phyloP scores from a whole-genome alignment of 495 filamentous ascomycete species.

The Symbiotaphrina buchneri region DNA sequence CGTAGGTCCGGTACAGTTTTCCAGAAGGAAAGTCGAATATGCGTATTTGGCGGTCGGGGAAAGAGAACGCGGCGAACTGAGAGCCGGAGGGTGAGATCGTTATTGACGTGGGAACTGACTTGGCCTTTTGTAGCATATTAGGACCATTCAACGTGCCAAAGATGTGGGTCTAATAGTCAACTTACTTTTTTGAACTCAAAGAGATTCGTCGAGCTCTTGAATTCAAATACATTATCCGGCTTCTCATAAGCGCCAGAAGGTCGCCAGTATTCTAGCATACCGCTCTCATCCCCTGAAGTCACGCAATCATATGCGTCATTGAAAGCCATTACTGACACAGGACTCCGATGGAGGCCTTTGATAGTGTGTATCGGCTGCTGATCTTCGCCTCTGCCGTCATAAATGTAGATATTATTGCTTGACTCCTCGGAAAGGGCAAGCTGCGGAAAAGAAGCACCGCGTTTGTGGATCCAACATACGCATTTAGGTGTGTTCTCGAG shows the following conservation, averaged over 20 bases:
- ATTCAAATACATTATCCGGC: slow-evolving; percentile 72
- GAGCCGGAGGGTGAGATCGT: slow-evolving; percentile 67
- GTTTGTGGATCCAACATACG: slow-evolving; percentile 82
- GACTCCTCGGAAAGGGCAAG: slow-evolving; percentile 74
- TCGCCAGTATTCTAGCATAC: slow-evolving; percentile 95
- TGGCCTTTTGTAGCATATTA: slow-evolving; percentile 25
- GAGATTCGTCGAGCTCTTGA: slow-evolving; percentile 78
- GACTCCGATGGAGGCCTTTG: slow-evolving; percentile 48
- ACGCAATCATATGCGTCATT: slow-evolving; percentile 82
- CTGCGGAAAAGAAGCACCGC: slow-evolving; percentile 68
- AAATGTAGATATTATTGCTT: slow-evolving; percentile 50
- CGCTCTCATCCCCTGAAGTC: slow-evolving; percentile 66
- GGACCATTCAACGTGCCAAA: too few species aligned
- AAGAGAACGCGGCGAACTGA: slow-evolving; percentile 75
- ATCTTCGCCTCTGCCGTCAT: slow-evolving; percentile 73
- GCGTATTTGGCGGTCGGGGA: slow-evolving; percentile 80
- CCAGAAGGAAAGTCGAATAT: slow-evolving; percentile 81
- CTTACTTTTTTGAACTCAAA: slow-evolving; percentile 74
- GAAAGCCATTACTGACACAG: slow-evolving; percentile 66
- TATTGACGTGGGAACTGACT: slow-evolving; percentile 65
- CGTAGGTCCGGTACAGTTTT: slow-evolving; percentile 79
- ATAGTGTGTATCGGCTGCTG: slow-evolving; percentile 51
- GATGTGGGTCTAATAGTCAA: not conserved
- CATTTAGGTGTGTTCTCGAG: slow-evolving; percentile 52
- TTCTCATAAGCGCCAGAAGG: slow-evolving; percentile 68